Evolutionary conservation across 1,284 basidiomycete species (phyloP), one percentile per base, ranked within the genome.

Genomic region (Rhodotorula mucilaginosa): DNA sequence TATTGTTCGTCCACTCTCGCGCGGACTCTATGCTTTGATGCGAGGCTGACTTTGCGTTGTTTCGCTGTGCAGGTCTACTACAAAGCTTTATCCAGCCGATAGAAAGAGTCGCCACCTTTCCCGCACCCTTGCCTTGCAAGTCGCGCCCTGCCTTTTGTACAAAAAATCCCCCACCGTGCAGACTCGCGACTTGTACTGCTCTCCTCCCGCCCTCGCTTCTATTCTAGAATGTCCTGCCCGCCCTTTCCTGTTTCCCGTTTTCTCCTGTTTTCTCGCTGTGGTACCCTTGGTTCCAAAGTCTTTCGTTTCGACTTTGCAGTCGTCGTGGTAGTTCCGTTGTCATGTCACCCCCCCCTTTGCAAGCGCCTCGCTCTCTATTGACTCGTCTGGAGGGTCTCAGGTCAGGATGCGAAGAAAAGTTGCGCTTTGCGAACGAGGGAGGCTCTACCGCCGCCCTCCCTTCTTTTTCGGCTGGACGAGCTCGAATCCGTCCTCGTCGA

Each of bases 401-500:
- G 49, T 51, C 5, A 18, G 23, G 23, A 51, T 21, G 49, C 18
- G 49, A 49, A 13, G 13, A 18, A 23, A 2, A 5, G 49, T 12
- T 44, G 39, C 39, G 39, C 39, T 44, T 44, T 8, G 10, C 12
- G 39, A 44, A 51, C 8, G 19, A 51, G 49, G 18, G 23, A 15
- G 23, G 8, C 18, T 52, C 54, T 59, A 72, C 49, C 64, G 46
- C 62, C 71, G 61, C 3, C 68, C 71, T n/a, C 73, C 71, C 79
- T 88, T 89, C 61, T 85, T 84, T 61, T 70, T 70, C 10, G 69
- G 19, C 81, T 89, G 88, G 5, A 95, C 91, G 58, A 89, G 79
- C 2, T 89, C 91, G 79, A 96, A 95, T 1, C 93, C 93, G 69
- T 95, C 92, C 70, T 92, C 90, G 77, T 94, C 93, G 0, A 93